Percentiles rank a stretch among this genome's conserved stretches.
phyloP scores from a whole-genome alignment of 768 basidiomycete genomes.

The Grammothele lineata region DNA sequence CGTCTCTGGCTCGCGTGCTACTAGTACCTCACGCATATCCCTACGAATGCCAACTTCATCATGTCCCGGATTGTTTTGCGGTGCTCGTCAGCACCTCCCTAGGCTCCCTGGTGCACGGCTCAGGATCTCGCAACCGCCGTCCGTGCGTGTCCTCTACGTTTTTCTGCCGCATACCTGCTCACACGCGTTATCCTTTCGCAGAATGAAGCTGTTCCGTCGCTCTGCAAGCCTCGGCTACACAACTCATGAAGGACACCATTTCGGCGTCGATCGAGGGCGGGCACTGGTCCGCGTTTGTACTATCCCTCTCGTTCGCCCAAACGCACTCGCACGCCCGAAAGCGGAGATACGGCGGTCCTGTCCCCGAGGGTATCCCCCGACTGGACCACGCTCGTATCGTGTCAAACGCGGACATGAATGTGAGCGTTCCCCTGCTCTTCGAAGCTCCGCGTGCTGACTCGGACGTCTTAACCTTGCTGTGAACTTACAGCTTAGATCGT shows the following conservation, averaged over 20 bases:
- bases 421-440: neutral
- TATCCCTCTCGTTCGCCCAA: constrained; percentile 14
- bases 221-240: neutral
- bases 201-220: neutral
- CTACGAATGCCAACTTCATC: neutral
- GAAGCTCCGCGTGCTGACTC: no score
- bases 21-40: neutral
- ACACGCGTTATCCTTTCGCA: no score
- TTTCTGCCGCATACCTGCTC: neutral
- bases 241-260: constrained; percentile 6
- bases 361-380: neutral
- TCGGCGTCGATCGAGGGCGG: constrained; percentile 24
- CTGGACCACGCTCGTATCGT: neutral
- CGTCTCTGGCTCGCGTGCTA: neutral
- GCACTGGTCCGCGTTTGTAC: constrained; percentile 22
- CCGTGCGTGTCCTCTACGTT: no score
- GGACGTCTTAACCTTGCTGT: no score
- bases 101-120: constrained; percentile 27
- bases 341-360: neutral
- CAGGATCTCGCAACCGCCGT: constrained; percentile 36
- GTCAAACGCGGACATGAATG: neutral
- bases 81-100: neutral
- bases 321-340: neutral
- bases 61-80: neutral
- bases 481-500: constrained; percentile 37